These are phyloP conservation scores for Tubosaeta brunneosetosa DNA, from an alignment of 768 basidiomycete genomes.

Conservation along the genomic window DNA sequence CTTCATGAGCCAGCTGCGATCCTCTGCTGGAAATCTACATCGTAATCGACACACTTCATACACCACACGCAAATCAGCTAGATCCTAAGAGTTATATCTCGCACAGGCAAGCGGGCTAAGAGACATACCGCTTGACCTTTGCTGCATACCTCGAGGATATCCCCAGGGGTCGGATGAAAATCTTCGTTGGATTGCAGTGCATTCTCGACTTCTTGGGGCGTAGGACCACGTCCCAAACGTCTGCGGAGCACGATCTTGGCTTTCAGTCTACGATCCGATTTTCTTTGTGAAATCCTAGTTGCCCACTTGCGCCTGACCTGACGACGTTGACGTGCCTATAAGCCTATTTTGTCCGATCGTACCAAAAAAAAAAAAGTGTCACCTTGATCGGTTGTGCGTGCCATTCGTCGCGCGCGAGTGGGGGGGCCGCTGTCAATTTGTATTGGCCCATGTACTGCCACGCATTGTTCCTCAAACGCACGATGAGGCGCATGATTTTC, in stretches of 20 bases:
- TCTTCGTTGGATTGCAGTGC: not conserved
- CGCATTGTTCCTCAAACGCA: conserved; percentile 3
- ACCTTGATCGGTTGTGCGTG: conserved; percentile 4
- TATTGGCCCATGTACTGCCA: conserved; percentile 16
- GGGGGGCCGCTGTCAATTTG: conserved; percentile 7
- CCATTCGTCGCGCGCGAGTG: conserved; percentile 6
- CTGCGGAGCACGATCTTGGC: conserved; percentile 10
- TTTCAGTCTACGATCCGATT: not conserved
- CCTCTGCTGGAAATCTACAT: conserved; percentile 8
- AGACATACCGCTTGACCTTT: conserved; percentile 3
- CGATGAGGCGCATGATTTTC: conserved; percentile 12
- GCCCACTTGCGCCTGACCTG: conserved; percentile 12
- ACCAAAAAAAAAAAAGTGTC: not conserved
- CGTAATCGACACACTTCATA: conserved; percentile 10
- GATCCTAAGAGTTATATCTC: not conserved
- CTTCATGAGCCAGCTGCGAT: conserved; percentile 2
- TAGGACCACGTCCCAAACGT: conserved; percentile 6
- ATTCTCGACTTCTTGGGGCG: conserved; percentile 3
- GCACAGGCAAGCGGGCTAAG: not conserved
- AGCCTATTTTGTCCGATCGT: not conserved
- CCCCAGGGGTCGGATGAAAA: not conserved
- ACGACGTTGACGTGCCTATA: not conserved
- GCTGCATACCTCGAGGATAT: conserved; percentile 4
- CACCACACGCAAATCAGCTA: conserved; percentile 7
- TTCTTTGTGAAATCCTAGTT: conserved; percentile 1